Conservation (phyloP, 148 eudicot genomes). For the Camellia lanceoleosa region DNA sequence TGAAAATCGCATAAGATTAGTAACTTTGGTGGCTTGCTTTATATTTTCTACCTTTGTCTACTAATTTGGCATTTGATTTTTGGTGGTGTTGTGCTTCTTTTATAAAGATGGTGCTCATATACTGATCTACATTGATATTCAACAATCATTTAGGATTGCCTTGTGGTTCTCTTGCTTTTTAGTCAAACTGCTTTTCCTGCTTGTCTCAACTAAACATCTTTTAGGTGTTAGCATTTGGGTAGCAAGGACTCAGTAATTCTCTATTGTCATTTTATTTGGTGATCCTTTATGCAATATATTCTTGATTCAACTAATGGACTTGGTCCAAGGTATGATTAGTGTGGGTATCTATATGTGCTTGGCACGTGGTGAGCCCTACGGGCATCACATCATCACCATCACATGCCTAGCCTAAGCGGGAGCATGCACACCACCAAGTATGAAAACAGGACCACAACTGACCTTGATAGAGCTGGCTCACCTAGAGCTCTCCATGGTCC, state of each 20-base stretch:
- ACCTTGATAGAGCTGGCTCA: too few relatives aligned
- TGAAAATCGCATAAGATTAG: not conserved
- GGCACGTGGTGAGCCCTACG: too few relatives aligned
- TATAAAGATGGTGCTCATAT: not conserved
- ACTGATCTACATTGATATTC: not conserved
- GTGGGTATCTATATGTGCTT: too few relatives aligned
- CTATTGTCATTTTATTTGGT: not conserved
- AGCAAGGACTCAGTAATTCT: not conserved
- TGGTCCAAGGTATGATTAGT: not conserved
- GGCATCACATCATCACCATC: too few relatives aligned
- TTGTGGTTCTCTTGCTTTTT: not conserved
- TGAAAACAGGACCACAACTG: too few relatives aligned
- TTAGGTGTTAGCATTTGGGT: not conserved
- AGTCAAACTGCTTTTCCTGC: not conserved
- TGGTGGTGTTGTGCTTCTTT: not conserved
- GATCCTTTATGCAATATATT: not conserved
- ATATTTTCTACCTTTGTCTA: not conserved
- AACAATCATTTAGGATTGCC: not conserved
- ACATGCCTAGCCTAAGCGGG: too few relatives aligned
- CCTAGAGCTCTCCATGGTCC: too few relatives aligned
- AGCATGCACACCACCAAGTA: too few relatives aligned
- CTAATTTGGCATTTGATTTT: not conserved
- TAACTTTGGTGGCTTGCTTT: not conserved
- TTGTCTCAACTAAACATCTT: not conserved
- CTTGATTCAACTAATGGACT: not conserved